These are phyloP conservation scores for Avicennia marina DNA, from an alignment of 257 asterid genomes.

Conservation along the genomic window DNA sequence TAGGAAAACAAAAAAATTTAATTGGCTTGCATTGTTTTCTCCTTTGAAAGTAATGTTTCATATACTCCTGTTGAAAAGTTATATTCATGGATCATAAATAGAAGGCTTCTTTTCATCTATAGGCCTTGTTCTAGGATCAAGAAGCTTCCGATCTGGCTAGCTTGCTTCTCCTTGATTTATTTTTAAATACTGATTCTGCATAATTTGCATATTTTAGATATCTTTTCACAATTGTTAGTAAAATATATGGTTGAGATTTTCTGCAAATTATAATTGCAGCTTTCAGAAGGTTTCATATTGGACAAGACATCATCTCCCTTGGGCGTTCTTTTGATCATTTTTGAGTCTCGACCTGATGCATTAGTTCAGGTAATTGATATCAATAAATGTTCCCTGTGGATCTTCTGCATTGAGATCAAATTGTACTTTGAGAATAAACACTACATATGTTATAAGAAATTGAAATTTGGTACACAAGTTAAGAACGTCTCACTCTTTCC, in stretches of 20 bases:
- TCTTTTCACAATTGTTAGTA: background rate
- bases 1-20: too few relatives aligned
- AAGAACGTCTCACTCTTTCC: too few relatives aligned
- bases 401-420: too few relatives aligned
- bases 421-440: background rate
- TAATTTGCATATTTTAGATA: background rate
- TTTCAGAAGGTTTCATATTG: slow-evolving; percentile 66
- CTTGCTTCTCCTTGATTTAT: background rate
- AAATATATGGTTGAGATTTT: slow-evolving; percentile 13
- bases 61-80: too few relatives aligned
- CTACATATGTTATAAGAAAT: background rate
- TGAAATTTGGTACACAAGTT: too few relatives aligned
- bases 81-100: too few relatives aligned
- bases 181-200: background rate
- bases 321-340: slow-evolving; percentile 79
- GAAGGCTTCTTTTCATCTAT: background rate
- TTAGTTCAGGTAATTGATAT: slow-evolving; percentile 56
- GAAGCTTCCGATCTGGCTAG: background rate
- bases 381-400: too few relatives aligned
- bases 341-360: slow-evolving; percentile 94
- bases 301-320: slow-evolving; percentile 75
- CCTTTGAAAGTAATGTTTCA: too few relatives aligned
- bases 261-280: slow-evolving; percentile 37
- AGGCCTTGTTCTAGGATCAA: background rate
- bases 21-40: too few relatives aligned